Evolutionary conservation across 257 asterid species (phyloP).

Genomic region (Leptodermis oblonga): DNA sequence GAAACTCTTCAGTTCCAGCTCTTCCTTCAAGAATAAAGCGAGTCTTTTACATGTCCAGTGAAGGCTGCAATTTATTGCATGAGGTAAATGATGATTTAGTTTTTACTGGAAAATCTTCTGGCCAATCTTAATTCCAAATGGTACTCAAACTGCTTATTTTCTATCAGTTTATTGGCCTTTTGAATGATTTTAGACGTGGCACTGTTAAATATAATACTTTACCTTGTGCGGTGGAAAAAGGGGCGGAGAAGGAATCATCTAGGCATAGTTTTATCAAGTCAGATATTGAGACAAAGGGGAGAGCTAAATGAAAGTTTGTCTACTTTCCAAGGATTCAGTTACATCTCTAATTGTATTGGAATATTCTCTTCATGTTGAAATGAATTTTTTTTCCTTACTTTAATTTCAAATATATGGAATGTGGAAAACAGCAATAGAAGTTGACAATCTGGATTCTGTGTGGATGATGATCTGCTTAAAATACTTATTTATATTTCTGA

Average conservation of each 20-base stretch:
- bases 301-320: neutral
- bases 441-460: neutral
- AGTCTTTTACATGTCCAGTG: conserved; percentile 95
- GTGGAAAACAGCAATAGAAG: neutral
- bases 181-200: neutral
- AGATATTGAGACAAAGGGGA: neutral
- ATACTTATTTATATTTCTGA: neutral
- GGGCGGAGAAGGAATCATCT: neutral
- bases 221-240: neutral
- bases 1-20: conserved; percentile 53
- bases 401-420: neutral
- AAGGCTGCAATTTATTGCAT: conserved; percentile 86
- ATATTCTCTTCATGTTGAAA: neutral
- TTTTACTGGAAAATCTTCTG: neutral
- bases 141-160: neutral
- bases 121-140: neutral
- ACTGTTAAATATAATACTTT: neutral
- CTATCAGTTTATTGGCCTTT: neutral
- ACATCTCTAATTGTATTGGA: no score
- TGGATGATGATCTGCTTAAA: neutral
- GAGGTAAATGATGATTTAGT: conserved; percentile 49
- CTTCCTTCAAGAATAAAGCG: conserved; percentile 85
- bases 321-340: neutral
- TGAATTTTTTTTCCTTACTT: no score
- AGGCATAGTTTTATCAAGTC: neutral